phyloP scores from a whole-genome alignment of 352 stramenopile genomes.

The Phytophthora sojae region DNA sequence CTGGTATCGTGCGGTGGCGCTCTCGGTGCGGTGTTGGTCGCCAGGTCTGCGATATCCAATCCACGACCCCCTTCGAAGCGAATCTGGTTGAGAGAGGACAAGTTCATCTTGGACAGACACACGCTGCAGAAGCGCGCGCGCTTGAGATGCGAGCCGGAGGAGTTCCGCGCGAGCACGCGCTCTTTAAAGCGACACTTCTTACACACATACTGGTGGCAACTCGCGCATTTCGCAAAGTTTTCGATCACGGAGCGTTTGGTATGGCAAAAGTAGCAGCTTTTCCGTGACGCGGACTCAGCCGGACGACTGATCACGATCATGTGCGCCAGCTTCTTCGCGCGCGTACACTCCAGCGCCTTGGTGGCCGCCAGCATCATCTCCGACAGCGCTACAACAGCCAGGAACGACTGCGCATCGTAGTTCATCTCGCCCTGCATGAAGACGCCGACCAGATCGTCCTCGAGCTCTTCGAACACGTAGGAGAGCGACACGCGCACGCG shows the following conservation, averaged over 20 bases:
- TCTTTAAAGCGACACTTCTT: conserved; percentile 27
- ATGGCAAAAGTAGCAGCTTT: conserved; percentile 11
- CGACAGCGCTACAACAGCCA: conserved; percentile 4
- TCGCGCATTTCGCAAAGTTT: conserved; percentile 15
- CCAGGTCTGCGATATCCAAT: not conserved
- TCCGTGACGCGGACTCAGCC: not conserved
- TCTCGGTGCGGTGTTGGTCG: not conserved
- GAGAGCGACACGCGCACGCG: conserved; percentile 23
- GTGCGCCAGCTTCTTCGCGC: conserved; percentile 17
- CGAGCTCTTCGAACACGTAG: conserved; percentile 43
- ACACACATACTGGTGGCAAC: conserved; percentile 24
- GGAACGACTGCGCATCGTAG: not conserved
- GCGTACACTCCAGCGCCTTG: conserved; percentile 15
- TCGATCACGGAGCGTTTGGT: conserved; percentile 24
- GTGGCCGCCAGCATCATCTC: conserved; percentile 8
- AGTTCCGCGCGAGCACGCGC: conserved; percentile 16
- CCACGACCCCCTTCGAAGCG: not conserved
- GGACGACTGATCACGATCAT: not conserved
- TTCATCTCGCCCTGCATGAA: conserved; percentile 31
- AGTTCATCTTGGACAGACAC: conserved; percentile 24
- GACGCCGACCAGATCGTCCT: conserved; percentile 26
- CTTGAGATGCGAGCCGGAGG: conserved; percentile 7
- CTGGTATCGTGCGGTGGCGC: not conserved
- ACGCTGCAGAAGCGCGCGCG: conserved; percentile 17
- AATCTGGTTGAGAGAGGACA: conserved; percentile 16